Base-by-base conservation (phyloP, 495 filamentous ascomycete genomes). In the Penicillium ucsense region DNA sequence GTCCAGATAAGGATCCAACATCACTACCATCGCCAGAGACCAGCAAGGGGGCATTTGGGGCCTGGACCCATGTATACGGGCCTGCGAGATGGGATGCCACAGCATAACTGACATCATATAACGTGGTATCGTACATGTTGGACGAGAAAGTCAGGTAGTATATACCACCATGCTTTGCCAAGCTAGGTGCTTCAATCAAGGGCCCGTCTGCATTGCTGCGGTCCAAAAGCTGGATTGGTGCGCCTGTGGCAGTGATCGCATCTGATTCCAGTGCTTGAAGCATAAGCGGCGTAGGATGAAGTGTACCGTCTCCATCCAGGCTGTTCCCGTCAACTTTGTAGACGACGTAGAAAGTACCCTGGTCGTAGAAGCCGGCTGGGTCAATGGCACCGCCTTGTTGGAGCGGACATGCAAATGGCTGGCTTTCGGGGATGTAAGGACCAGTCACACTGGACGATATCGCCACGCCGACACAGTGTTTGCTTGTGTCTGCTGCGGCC, bases 241-340 rank as follows among this genome's bases (percentile, higher is more conserved):
- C 49, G 33, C 72, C 77, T 7, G 63, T 48, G n/a, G 54, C 53
- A 8, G 68, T 75, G 10, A 71, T 57, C 5, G 74, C 78, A 53
- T 80, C 74, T 2, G 52, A 54, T 10, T 49, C 56, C 9, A 80
- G 62, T 43, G 65, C 52, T 49, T 80, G 76, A 28, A 80, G 57
- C 66, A 79, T 68, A 40, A 80, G 66, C 3, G 76, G 75, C 31
- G 76, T 80, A 6, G 62, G 33, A 9, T 62, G 53, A 20, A 61
- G 51, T 34, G 49, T 52, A 27, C 74, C 76, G 28, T 76, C 74
- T 31, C 67, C 53, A 8, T 76, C 73, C 11, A 74, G 49, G 45
- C 63, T 61, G 51, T 76, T 78, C 30, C 76, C 76, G 53, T 81
- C 78, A 31, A 79, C 56, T 53, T 82, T 81, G 60, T 62, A 69